phyloP scores from a whole-genome alignment of 2,329 filamentous ascomycete species.

The Trichoderma arundinaceum region DNA sequence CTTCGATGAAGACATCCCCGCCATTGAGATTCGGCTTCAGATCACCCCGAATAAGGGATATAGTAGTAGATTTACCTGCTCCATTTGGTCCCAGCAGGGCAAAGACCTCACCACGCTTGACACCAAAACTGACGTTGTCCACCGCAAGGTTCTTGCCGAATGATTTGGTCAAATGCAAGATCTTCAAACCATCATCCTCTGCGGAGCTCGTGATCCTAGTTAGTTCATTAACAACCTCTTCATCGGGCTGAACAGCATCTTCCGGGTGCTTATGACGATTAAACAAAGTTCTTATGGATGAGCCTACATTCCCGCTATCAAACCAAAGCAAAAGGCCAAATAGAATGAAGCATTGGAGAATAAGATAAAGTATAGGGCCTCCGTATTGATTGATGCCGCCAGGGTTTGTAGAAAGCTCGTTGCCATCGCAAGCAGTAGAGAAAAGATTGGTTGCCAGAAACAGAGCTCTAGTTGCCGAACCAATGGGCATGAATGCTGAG shows the following conservation, averaged over 20 bases:
- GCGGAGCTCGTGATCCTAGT: conserved; percentile 58
- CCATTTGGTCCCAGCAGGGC: conserved; percentile 89
- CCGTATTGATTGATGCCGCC: conserved; percentile 77
- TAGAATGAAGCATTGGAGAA: conserved; percentile 72
- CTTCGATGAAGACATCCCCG: conserved; percentile 83
- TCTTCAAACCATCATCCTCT: conserved; percentile 70
- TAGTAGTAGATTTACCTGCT: conserved; percentile 89
- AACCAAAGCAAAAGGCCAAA: conserved; percentile 78
- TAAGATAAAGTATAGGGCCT: conserved; percentile 82
- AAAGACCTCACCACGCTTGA: conserved; percentile 81
- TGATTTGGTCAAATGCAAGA: conserved; percentile 78
- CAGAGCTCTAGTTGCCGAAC: conserved; percentile 73
- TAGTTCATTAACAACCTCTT: conserved; percentile 70
- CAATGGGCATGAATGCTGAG: conserved; percentile 75
- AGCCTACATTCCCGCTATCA: conserved; percentile 73
- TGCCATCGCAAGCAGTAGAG: conserved; percentile 73
- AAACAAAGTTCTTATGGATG: conserved; percentile 54
- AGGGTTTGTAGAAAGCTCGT: conserved; percentile 69
- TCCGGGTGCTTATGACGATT: conserved; percentile 39
- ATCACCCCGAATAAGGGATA: conserved; percentile 88
- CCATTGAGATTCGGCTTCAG: conserved; percentile 71
- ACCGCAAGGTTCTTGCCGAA: conserved; percentile 80
- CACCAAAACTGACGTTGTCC: conserved; percentile 85
- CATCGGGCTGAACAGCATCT: conserved; percentile 48
- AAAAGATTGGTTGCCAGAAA: conserved; percentile 85